Base-by-base conservation (phyloP, 345 rosid species). In the Rhizophora apiculata region DNA sequence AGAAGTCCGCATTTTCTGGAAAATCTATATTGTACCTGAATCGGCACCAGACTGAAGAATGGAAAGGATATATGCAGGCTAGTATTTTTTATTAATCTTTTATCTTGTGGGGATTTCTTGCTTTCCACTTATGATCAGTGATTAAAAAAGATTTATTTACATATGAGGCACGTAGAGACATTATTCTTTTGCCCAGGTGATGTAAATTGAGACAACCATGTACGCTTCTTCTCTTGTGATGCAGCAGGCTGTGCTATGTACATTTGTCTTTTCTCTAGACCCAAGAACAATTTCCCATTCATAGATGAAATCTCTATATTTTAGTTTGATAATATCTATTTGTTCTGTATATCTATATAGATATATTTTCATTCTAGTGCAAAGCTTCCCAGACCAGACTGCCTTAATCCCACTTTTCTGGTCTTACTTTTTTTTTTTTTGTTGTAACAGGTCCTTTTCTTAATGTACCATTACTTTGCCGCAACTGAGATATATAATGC, bases 61-160 rank as follows among this genome's bases (percentile, higher is more conserved):
- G 99, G 99, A 95, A 87, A 85, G 98, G 98, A 77, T 95, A 98
- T 97, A 95, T 95, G 99, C 98, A 95, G 99, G 99, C 85, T 77
- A 85, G 91, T 82, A 21, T 77, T 72, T 76, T 69, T 66, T 74
- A 3, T 67, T n/a, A 60, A 60, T 48, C 36, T 19, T 52, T 20
- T 61, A 13, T 36, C 24, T 73, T 26, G 8, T 63, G 1, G 20
- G 9, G n/a, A 36, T 56, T 10, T 24, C 24, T 6, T 24, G 30
- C 26, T 24, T 21, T 56, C 16, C 49, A 11, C 13, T 43, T 43
- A 43, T 43, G 49, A 43, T 43, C 4, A 13, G 49, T 43, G 5
- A 24, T 58, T 16, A 10, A 36, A 56, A n/a, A 65, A n/a, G 6
- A 30, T 10, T 20, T 62, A 66, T n/a, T 19, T n/a, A 6, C 13